Conservation (phyloP, 2,329 filamentous ascomycete genomes). For the Emmonsiellopsis sp. region DNA sequence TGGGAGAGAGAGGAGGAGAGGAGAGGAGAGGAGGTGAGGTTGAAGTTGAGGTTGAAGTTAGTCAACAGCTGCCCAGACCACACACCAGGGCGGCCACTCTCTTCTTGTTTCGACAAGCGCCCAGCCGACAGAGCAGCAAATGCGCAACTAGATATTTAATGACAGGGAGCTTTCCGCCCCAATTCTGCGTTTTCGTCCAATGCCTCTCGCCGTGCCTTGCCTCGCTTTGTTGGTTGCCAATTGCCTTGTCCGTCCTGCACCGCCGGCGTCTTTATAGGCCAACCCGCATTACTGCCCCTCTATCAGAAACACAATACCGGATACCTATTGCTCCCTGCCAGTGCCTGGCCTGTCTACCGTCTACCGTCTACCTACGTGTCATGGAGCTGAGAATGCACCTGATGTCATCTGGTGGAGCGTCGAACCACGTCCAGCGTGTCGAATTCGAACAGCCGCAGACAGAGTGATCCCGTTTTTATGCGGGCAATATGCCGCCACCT, state of each 20-base stretch:
- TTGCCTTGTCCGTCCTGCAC: no score
- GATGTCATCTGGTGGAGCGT: slow-evolving; percentile 5
- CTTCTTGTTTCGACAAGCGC: slow-evolving; percentile 7
- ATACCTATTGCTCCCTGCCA: neutral
- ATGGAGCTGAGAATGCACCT: slow-evolving; percentile 1
- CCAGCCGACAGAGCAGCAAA: no score
- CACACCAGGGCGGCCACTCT: neutral
- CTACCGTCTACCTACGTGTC: neutral
- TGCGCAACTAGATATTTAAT: no score
- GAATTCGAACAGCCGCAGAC: neutral
- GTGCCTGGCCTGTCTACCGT: neutral
- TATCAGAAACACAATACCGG: neutral
- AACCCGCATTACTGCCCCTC: no score
- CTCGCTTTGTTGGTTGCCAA: no score
- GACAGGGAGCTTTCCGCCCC: no score
- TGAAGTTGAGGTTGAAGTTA: neutral
- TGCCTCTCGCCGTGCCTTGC: no score
- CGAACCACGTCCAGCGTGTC: neutral
- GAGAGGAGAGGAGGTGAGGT: neutral
- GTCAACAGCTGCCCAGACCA: neutral
- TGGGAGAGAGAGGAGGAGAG: neutral
- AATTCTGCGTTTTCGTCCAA: no score
- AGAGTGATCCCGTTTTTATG: neutral
- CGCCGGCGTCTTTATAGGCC: no score
- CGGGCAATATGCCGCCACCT: no score